phyloP scores from a whole-genome alignment of 2,329 filamentous ascomycete species.

The Arthrobotrys sinensis region DNA sequence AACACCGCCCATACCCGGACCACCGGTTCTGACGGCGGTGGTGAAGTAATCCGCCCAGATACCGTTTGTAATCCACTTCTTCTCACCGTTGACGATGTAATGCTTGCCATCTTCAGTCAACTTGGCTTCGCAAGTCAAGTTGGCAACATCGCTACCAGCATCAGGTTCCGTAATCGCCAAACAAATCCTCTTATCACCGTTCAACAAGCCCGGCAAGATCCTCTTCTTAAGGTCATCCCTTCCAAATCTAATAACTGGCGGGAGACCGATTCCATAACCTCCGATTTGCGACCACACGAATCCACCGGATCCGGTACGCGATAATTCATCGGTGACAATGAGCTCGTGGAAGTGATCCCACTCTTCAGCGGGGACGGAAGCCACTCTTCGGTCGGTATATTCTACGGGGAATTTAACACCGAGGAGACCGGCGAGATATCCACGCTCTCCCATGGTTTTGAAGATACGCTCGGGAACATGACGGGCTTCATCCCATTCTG shows the following conservation, averaged over 20 bases:
- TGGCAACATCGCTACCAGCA: slow-evolving; percentile 94
- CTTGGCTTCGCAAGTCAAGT: slow-evolving; percentile 95
- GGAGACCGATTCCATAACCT: slow-evolving; percentile 95
- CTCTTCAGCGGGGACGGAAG: slow-evolving; percentile 85
- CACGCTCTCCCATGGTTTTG: slow-evolving; percentile 93
- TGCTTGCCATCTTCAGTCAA: slow-evolving; percentile 95
- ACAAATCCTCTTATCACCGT: slow-evolving; percentile 96
- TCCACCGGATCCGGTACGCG: slow-evolving; percentile 87
- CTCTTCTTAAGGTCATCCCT: slow-evolving; percentile 87
- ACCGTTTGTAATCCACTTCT: slow-evolving; percentile 99
- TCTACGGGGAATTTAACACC: slow-evolving; percentile 85
- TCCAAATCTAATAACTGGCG: slow-evolving; percentile 92
- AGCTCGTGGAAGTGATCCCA: slow-evolving; percentile 99
- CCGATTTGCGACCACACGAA: slow-evolving; percentile 98
- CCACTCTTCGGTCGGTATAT: slow-evolving; percentile 79
- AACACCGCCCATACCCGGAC: slow-evolving; percentile 91
- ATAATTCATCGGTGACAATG: slow-evolving; percentile 94
- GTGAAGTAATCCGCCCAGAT: slow-evolving; percentile 98
- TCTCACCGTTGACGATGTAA: slow-evolving; percentile 99
- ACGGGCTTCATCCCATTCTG: slow-evolving; percentile 97
- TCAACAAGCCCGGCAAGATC: slow-evolving; percentile 88
- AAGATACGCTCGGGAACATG: slow-evolving; percentile 90
- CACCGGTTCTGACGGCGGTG: slow-evolving; percentile 91
- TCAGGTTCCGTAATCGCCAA: slow-evolving; percentile 97
- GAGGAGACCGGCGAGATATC: slow-evolving; percentile 92